A percentile compares a stretch with the other conserved stretches of the same genome.
These are phyloP conservation scores for Pseudomonodictys pantanalensis DNA, from an alignment of 495 filamentous ascomycete species.

Conservation along the genomic window DNA sequence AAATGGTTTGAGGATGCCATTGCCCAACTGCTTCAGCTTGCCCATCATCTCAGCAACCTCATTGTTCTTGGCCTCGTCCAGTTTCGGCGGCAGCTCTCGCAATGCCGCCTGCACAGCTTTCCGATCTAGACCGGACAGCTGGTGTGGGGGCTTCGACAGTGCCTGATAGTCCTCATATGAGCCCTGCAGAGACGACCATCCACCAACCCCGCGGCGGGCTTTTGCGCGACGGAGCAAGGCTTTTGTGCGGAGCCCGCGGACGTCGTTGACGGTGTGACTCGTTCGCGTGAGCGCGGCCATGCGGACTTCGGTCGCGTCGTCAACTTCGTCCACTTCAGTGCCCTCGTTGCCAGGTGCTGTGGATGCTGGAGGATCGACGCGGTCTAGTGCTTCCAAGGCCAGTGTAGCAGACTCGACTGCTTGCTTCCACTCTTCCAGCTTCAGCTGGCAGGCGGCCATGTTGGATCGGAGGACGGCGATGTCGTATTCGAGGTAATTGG, in stretches of 20 bases:
- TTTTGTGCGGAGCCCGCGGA: conserved; percentile 78
- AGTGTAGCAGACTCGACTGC: conserved; percentile 70
- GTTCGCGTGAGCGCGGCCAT: conserved; percentile 38
- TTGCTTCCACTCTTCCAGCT: conserved; percentile 81
- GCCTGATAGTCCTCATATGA: conserved; percentile 60
- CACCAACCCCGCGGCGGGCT: conserved; percentile 64
- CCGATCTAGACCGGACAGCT: conserved; percentile 59
- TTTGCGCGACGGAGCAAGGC: conserved; percentile 80
- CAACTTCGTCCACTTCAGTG: conserved; percentile 44
- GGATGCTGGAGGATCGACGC: conserved; percentile 49
- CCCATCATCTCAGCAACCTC: conserved; percentile 96
- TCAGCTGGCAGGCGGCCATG: conserved; percentile 85
- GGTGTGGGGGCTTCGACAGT: conserved; percentile 45
- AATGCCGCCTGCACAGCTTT: conserved; percentile 65
- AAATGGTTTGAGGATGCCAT: conserved; percentile 89
- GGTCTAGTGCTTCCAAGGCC: conserved; percentile 69
- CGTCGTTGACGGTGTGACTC: conserved; percentile 52
- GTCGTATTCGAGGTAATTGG: conserved; percentile 86
- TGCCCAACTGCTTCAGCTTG: conserved; percentile 90
- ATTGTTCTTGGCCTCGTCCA: conserved; percentile 72
- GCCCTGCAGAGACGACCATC: conserved; percentile 78
- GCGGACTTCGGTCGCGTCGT: conserved; percentile 44
- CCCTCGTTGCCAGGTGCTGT: conserved; percentile 6
- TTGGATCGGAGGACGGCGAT: conserved; percentile 84
- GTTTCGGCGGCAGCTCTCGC: conserved; percentile 57